Conservation (phyloP, 2,329 filamentous ascomycete species). For the Diaporthe australafricana region DNA sequence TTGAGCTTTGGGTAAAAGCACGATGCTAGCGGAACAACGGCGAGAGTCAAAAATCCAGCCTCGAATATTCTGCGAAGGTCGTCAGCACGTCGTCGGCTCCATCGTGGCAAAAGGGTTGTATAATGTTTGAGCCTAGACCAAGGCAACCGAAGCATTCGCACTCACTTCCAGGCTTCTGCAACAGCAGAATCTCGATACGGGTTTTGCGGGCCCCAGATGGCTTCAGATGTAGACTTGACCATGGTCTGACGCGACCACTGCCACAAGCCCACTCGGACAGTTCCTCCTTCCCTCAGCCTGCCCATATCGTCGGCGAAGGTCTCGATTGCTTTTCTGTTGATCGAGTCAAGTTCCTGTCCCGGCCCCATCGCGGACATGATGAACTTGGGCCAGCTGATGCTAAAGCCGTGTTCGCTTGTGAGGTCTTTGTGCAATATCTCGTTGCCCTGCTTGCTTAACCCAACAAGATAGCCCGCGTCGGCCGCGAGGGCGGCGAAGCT, state of each 20-base stretch:
- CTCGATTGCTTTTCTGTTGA: conserved; percentile 41
- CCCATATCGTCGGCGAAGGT: conserved; percentile 38
- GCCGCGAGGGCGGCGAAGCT: conserved; percentile 44
- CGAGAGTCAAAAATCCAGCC: neutral
- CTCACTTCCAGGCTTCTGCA: conserved; percentile 41
- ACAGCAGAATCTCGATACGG: conserved; percentile 41
- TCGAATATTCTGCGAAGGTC: neutral
- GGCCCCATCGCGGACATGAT: conserved; percentile 13
- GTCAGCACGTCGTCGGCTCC: too few relatives aligned
- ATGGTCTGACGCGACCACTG: conserved; percentile 41
- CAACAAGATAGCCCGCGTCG: conserved; percentile 39
- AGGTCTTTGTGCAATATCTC: conserved; percentile 40
- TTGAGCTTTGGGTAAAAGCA: neutral
- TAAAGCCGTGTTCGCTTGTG: conserved; percentile 15
- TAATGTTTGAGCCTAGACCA: neutral
- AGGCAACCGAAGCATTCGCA: neutral
- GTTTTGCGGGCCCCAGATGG: conserved; percentile 44
- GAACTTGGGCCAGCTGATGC: neutral
- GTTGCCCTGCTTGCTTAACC: conserved; percentile 42
- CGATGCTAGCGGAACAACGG: neutral
- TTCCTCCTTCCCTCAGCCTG: conserved; percentile 28
- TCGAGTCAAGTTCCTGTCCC: conserved; percentile 38
- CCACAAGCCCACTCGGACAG: conserved; percentile 30
- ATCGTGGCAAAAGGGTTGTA: too few relatives aligned
- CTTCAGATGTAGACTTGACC: conserved; percentile 41